These are phyloP conservation scores for Globisporangium cylindrosporum DNA, from an alignment of 352 stramenopile species.

Conservation along the genomic window DNA sequence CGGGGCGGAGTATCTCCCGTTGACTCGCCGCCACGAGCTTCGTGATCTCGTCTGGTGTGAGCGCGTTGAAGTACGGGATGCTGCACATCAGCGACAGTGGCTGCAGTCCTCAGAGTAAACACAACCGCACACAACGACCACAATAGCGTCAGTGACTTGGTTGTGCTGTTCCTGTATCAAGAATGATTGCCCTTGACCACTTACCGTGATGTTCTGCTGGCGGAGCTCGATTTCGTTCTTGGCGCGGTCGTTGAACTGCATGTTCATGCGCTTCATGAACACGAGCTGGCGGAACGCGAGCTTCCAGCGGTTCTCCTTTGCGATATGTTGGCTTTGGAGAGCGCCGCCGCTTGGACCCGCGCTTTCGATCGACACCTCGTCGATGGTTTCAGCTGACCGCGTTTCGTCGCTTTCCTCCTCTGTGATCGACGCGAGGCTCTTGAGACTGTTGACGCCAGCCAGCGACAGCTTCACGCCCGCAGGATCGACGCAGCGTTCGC, in stretches of 20 bases:
- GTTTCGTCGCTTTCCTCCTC: conserved; percentile 18
- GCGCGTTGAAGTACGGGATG: conserved; percentile 71
- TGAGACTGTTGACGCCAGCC: neutral
- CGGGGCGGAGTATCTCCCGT: conserved; percentile 41
- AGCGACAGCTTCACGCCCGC: neutral
- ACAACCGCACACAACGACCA: neutral
- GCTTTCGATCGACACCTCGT: neutral
- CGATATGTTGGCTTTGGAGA: neutral
- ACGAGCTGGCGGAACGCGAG: conserved; percentile 73
- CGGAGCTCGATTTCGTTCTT: conserved; percentile 80
- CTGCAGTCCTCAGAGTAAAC: conserved; percentile 19
- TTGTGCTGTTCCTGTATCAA: neutral
- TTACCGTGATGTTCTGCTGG: conserved; percentile 74
- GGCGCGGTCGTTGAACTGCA: conserved; percentile 68
- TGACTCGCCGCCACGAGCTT: conserved; percentile 43
- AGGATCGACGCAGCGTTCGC: neutral
- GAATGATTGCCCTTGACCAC: neutral
- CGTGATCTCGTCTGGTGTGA: conserved; percentile 55
- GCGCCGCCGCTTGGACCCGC: neutral
- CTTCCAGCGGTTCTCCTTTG: conserved; percentile 69
- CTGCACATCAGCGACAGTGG: conserved; percentile 71
- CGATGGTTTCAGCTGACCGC: conserved; percentile 3
- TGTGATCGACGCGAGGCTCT: conserved; percentile 12
- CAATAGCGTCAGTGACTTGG: neutral
- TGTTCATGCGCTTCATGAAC: conserved; percentile 85